phyloP scores from a whole-genome alignment of 164 flowering plant species.

The Liriodendron chinense region DNA sequence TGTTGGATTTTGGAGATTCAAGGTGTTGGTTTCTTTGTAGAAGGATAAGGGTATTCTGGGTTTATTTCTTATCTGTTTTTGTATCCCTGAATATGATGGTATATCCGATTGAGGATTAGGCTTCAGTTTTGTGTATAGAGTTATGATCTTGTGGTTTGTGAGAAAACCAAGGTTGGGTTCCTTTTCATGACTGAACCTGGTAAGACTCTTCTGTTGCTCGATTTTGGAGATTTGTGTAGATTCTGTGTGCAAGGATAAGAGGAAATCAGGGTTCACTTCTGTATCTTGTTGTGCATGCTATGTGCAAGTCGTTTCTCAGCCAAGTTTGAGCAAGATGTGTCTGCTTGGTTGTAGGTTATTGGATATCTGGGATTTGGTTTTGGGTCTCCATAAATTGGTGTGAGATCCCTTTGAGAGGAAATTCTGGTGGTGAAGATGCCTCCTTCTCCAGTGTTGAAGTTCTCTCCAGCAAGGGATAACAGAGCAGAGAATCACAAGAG shows the following conservation, averaged over 20 bases:
- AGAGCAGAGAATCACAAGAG: slow-evolving; percentile 59
- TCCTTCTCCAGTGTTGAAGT: slow-evolving; percentile 73
- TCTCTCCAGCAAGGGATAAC: slow-evolving; percentile 60
- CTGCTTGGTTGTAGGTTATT: neutral
- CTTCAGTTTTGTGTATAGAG: neutral
- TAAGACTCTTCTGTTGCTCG: neutral
- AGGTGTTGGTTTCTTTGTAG: neutral
- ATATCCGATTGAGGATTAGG: neutral
- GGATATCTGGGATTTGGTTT: slow-evolving; percentile 7
- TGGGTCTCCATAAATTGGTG: neutral
- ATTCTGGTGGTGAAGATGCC: slow-evolving; percentile 50
- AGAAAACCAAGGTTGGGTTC: neutral
- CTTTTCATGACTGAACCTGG: neutral
- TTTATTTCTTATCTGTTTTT: slow-evolving; percentile 8
- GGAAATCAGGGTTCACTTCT: too few species aligned
- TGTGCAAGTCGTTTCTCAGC: neutral
- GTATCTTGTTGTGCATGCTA: neutral
- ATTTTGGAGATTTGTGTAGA: neutral
- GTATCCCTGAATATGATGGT: neutral
- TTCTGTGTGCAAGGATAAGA: too few species aligned
- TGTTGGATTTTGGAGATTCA: neutral
- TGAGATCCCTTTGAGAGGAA: slow-evolving; percentile 9
- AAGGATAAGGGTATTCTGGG: slow-evolving; percentile 17
- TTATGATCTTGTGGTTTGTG: neutral
- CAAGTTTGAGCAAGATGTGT: slow-evolving; percentile 1